A percentile compares a stretch with the other conserved stretches of the same genome.
phyloP scores from a whole-genome alignment of 257 asterid genomes.

The Dorcoceras hygrometricum region DNA sequence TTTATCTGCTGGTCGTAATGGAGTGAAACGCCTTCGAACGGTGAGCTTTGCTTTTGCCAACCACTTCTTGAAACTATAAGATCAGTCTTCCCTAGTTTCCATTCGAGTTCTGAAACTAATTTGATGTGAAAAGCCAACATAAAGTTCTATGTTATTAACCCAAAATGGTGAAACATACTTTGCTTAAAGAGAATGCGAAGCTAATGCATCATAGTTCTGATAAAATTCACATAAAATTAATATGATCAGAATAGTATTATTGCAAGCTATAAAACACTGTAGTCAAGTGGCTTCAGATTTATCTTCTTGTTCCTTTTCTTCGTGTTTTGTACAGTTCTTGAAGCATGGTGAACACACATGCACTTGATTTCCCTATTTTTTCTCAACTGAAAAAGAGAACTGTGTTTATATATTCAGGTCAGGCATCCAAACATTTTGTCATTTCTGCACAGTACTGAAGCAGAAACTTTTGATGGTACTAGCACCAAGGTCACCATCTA shows the following conservation, averaged over 20 bases:
- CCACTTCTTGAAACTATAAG: neutral
- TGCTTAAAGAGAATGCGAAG: constrained; percentile 17
- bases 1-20: constrained; percentile 95
- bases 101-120: neutral
- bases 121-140: constrained; percentile 19
- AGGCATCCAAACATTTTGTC: constrained; percentile 98
- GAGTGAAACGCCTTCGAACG: constrained; percentile 97
- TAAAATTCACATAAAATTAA: constrained; percentile 1
- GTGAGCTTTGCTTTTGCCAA: constrained; percentile 40
- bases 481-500: constrained; percentile 76
- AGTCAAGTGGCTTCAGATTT: constrained; percentile 15
- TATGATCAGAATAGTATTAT: constrained; percentile 1
- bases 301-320: constrained; percentile 11
- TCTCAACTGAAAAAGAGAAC: constrained; percentile 24
- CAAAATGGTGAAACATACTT: constrained; percentile 8
- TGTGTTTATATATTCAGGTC: constrained; percentile 60
- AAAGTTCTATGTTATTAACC: constrained; percentile 5
- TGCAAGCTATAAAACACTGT: constrained; percentile 1
- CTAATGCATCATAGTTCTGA: constrained; percentile 16
- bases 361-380: constrained; percentile 19
- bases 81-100: neutral
- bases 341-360: constrained; percentile 8
- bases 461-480: constrained; percentile 79
- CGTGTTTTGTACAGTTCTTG: constrained; percentile 5
- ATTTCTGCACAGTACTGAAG: constrained; percentile 93